Base-by-base conservation (phyloP, 2,329 filamentous ascomycete species). In the Calycina herbarum region DNA sequence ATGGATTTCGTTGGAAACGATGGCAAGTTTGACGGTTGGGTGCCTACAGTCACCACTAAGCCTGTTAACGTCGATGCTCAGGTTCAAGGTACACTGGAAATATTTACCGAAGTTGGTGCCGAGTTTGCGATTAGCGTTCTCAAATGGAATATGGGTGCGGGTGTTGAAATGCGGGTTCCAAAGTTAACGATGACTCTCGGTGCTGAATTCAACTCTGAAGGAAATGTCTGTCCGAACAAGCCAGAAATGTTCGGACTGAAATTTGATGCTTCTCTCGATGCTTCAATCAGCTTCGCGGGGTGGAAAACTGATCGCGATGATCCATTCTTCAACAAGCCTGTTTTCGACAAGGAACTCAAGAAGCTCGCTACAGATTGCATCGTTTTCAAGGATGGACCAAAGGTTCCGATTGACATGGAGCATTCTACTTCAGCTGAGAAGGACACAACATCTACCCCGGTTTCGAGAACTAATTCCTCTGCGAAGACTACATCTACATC, bases 231-330 rank as follows among this genome's bases (percentile, higher is more conserved):
- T 48, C 45, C 57, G 1, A 61, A 61, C 27, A 59, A 42, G 10
- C 40, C 31, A 15, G 64, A 63, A 27, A 45, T 45, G 35, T 66
- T 61, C 20, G 64, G 64, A 2, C 33, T 63, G 13, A 63, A 61
- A 40, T 60, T 66, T 45, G 27, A 40, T 42, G 57, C 56, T 5
- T 31, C 20, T 5, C 51, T 66, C 29, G 64, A 31, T 29, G 57
- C 61, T 5, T 57, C 57, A 45, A 24, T 66, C 8, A 15, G 10
- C 17, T 31, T 63, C 3, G 31, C 57, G 61, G 61, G 54, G 13
- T 63, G 56, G 58, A 56, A 24, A 11, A 27, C 51, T 24, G 35
- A 63, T 13, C 60, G 45, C 5, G 51, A 56, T 7, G 56, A 63
- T 17, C 31, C 27, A 5, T 56, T 62, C 33, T 60, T 59, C 17